Base-by-base conservation (phyloP, 2,329 filamentous ascomycete species). In the Cytospora paraplurivora region DNA sequence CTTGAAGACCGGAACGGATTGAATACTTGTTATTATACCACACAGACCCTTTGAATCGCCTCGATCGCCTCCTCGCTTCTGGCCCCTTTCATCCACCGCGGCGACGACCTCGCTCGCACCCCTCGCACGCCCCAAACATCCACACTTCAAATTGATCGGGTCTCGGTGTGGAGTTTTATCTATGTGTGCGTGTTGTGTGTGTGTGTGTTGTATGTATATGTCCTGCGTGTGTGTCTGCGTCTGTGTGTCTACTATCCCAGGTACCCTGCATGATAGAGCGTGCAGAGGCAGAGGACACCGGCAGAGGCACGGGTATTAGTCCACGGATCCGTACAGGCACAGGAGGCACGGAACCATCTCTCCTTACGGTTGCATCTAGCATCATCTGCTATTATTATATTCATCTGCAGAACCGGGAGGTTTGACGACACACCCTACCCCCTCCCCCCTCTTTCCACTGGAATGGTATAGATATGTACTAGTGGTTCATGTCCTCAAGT, bases 121-220 rank as follows among this genome's bases (percentile, higher is more conserved):
- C 38, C 15, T 27, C 27, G 27, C 27, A 27, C 27, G 41, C 47
- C 56, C 49, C n/a, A 27, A 33, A 11, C 17, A 56, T 44, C 37
- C 55, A 4, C 37, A 34, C 33, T 17, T 2, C 27, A 27, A 27
- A 32, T 44, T 54, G 57, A 41, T 54, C 57, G 53, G 51, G 17
- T 53, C 58, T 61, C 58, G 58, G 58, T 61, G 58, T 61, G 58
- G 38, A 49, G 50, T 27, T 2, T 4, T 7, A 17, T 38, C 13
- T 34, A 4, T 27, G 2, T 54, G 7, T 11, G 13, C 10, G 34
- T 38, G 2, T 5, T n/a, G 11, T 19, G 21, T n/a, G 21, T 55
- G 15, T 55, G 33, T 35, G 7, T 33, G 32, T 53, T 3, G 3
- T 2, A 19, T 4, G 1, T 1, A 27, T 27, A 27, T 27, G 27